Base-by-base conservation (phyloP, 2,329 filamentous ascomycete genomes). In the Ascomycota sp. region DNA sequence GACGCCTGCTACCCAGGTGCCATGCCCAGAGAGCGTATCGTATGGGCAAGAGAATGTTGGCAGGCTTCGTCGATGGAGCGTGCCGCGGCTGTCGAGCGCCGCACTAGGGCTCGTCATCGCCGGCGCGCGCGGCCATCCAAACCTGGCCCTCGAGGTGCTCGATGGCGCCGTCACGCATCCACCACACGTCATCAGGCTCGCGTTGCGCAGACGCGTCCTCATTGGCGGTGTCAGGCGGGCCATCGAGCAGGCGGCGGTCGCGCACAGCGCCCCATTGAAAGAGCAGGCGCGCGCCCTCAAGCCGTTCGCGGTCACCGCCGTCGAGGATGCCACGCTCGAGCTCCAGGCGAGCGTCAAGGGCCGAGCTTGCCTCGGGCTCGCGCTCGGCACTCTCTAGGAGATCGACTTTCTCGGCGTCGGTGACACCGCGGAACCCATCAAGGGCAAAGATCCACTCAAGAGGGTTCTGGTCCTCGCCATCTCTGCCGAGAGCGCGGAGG, bases 381-480 rank as follows among this genome's bases (percentile, higher is more conserved):
- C 62, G 55, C 4, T 59, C 49, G 9, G 55, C 60, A 6, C 42
- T 59, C 48, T 56, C 62, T 7, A 82, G 55, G 3, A 80, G 61
- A 17, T 71, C 55, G 1, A 63, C 63, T 32, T 69, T 65, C 42
- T 92, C 82, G 1, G 75, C 69, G 30, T 75, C 59, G 47, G 56
- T 78, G 47, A 59, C 67, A 36, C 39, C 52, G 44, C 41, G 47
- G 34, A 56, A 77, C 44, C 33, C 63, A 38, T 64, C 57, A 0
- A 82, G 61, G 2, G 59, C 52, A 45, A 92, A 81, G 2, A 93
- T 46, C 76, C 80, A 86, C 36, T 76, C 70, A 43, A 86, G 67
- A 1, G 78, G 57, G 4, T 53, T 45, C 7, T 45, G 35, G 12
- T 41, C 40, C 22, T 46, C 43, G 4, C 40, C 37, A 21, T 43